phyloP scores from a whole-genome alignment of 768 basidiomycete genomes.

The Podaxis carcinomalis region DNA sequence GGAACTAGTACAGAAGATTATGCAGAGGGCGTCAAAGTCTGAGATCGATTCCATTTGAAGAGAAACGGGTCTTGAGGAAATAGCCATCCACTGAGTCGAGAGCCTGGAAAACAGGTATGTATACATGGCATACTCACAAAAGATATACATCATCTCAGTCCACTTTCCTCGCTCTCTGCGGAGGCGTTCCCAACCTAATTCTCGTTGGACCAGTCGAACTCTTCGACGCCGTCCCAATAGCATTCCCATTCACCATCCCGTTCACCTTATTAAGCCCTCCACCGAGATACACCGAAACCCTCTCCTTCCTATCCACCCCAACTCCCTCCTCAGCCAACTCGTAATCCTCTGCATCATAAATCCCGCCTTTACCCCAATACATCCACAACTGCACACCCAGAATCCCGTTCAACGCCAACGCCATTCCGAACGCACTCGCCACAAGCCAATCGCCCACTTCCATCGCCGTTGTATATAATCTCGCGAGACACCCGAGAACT shows the following conservation, averaged over 20 bases:
- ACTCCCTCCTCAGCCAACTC: conserved; percentile 9
- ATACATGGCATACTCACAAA: background rate
- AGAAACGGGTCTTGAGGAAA: too few relatives aligned
- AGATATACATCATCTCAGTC: background rate
- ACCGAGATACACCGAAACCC: conserved; percentile 9
- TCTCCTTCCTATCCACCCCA: background rate
- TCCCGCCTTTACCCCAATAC: conserved; percentile 66
- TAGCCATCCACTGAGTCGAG: too few relatives aligned
- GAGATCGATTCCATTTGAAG: too few relatives aligned
- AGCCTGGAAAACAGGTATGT: background rate
- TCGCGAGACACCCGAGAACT: conserved; percentile 81
- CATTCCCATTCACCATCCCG: background rate
- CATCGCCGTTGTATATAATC: conserved; percentile 87
- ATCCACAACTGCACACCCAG: conserved; percentile 79
- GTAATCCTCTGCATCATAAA: conserved; percentile 10
- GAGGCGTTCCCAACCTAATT: conserved; percentile 7
- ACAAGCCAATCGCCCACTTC: conserved; percentile 84
- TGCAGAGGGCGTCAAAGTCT: too few relatives aligned
- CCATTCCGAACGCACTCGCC: conserved; percentile 77
- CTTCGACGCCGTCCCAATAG: background rate
- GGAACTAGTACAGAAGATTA: too few relatives aligned
- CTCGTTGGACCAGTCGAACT: conserved; percentile 4
- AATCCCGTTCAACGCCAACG: conserved; percentile 74
- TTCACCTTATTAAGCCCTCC: background rate
- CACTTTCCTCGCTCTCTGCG: conserved; percentile 5